These are phyloP conservation scores for Citrus cavaleriei DNA, from an alignment of 345 rosid species.

Conservation along the genomic window DNA sequence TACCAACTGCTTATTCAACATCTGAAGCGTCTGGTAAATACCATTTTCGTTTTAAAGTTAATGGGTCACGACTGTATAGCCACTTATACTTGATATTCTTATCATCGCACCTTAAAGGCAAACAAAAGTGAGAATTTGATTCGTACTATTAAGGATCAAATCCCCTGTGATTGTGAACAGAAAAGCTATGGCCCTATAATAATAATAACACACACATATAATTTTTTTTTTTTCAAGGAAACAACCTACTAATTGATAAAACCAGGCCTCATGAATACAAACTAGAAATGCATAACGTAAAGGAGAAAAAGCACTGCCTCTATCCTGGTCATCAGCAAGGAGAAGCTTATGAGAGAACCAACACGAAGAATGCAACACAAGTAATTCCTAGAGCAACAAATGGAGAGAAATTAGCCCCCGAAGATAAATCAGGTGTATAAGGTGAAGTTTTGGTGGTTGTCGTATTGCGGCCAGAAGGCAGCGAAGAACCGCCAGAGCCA, in stretches of 20 bases:
- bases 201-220: neutral
- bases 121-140: neutral
- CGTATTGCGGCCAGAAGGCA: constrained; percentile 11
- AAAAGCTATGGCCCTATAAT: neutral
- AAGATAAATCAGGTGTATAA: constrained; percentile 3
- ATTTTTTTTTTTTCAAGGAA: neutral
- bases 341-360: constrained; percentile 1
- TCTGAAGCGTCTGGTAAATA: too few relatives aligned
- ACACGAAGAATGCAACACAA: constrained; percentile 2
- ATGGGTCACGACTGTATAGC: too few relatives aligned
- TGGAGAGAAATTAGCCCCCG: constrained; percentile 2
- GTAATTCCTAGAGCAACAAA: constrained; percentile 5
- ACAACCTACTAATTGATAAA: neutral
- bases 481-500: constrained; percentile 12
- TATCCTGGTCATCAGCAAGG: constrained; percentile 28
- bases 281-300: neutral
- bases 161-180: neutral
- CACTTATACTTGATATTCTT: too few relatives aligned
- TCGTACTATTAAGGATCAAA: neutral
- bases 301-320: constrained; percentile 44
- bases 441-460: constrained; percentile 18
- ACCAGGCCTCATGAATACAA: neutral
- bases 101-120: neutral
- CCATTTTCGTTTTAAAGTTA: too few relatives aligned
- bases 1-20: too few relatives aligned